Conservation (phyloP, 2,329 filamentous ascomycete genomes). For the Blastomyces percursus region DNA sequence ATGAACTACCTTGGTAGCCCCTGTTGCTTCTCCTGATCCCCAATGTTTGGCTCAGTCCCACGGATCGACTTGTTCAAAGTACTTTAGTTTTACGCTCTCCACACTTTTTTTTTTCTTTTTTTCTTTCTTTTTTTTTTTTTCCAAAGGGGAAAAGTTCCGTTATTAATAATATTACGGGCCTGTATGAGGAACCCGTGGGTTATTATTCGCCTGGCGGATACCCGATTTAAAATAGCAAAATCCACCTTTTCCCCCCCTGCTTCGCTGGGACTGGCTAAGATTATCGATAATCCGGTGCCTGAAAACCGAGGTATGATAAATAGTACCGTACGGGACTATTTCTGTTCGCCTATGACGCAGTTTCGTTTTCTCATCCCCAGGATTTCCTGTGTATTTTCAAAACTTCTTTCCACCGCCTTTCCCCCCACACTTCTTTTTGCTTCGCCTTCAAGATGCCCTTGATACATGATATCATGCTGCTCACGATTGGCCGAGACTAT, state of each 20-base stretch:
- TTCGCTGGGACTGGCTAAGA: background rate
- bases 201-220: background rate
- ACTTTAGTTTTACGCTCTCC: background rate
- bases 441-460: background rate
- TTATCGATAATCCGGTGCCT: background rate
- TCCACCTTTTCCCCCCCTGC: too few relatives aligned
- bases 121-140: too few relatives aligned
- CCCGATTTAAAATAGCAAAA: background rate
- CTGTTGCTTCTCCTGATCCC: background rate
- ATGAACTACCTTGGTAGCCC: background rate
- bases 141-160: background rate
- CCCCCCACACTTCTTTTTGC: slow-evolving; percentile 2
- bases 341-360: slow-evolving; percentile 3
- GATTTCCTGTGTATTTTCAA: slow-evolving; percentile 2
- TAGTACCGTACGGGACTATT: background rate
- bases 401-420: slow-evolving; percentile 3
- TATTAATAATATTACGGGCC: background rate
- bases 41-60: background rate
- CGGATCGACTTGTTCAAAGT: background rate
- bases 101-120: background rate
- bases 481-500: slow-evolving; percentile 1
- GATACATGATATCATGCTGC: background rate
- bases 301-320: background rate
- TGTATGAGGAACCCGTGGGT: background rate
- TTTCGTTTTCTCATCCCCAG: background rate